Percentiles rank a stretch among this genome's conserved stretches.
phyloP scores from a whole-genome alignment of 345 rosid species.

The Gossypium bickii region DNA sequence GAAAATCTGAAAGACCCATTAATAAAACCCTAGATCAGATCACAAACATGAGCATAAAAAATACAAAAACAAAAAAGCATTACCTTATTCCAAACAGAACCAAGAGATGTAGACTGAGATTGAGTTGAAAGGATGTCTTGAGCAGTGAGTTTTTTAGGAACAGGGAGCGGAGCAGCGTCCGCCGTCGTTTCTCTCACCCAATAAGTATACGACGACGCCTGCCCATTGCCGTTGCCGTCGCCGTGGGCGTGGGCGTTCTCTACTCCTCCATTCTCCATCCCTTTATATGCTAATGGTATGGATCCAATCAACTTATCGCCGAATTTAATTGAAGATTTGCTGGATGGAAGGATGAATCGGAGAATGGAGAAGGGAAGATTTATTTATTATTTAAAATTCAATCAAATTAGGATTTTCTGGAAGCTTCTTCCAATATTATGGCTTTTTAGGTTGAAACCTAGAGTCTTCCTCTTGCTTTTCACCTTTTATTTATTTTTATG shows the following conservation, averaged over 20 bases:
- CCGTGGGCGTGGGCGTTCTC: slow-evolving; percentile 22
- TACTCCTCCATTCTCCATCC: slow-evolving; percentile 41
- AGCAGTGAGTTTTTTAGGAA: slow-evolving; percentile 54
- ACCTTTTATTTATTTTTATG: background rate
- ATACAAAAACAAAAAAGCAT: background rate
- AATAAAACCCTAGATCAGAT: background rate
- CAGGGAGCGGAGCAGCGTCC: slow-evolving; percentile 82
- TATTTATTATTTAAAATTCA: background rate
- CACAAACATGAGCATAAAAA: background rate
- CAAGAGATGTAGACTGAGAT: slow-evolving; percentile 42
- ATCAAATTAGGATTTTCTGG: background rate
- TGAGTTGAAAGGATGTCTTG: slow-evolving; percentile 31
- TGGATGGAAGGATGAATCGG: background rate
- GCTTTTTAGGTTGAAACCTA: background rate
- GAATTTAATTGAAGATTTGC: background rate
- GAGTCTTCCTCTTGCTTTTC: slow-evolving; percentile 1
- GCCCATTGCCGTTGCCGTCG: slow-evolving; percentile 34
- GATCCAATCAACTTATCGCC: background rate
- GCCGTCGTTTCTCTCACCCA: slow-evolving; percentile 73
- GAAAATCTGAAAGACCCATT: background rate
- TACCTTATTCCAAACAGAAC: slow-evolving; percentile 86
- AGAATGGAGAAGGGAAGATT: background rate
- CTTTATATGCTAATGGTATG: background rate
- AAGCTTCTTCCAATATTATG: background rate
- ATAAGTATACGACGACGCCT: slow-evolving; percentile 61